Percentiles rank a stretch among this genome's conserved stretches.
phyloP scores from a whole-genome alignment of 2,329 filamentous ascomycete species.

The Verticillium nubilum region DNA sequence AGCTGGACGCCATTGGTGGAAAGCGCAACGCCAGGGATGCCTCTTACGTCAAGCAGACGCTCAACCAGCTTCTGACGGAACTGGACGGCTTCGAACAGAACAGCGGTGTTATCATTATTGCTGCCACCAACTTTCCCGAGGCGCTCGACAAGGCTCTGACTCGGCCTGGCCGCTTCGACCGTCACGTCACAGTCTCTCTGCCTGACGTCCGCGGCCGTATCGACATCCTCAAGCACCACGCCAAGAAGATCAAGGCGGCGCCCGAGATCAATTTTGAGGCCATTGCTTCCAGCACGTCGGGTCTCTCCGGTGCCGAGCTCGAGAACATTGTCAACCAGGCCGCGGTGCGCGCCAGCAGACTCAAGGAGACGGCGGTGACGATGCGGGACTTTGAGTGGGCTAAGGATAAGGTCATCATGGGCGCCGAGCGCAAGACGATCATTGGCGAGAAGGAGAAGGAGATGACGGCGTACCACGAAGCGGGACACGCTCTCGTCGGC shows the following conservation, averaged over 20 bases:
- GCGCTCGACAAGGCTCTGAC: slow-evolving; percentile 92
- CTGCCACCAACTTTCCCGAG: slow-evolving; percentile 93
- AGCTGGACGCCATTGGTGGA: slow-evolving; percentile 88
- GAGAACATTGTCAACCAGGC: slow-evolving; percentile 98
- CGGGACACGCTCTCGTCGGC: slow-evolving; percentile 86
- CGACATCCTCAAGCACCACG: slow-evolving; percentile 88
- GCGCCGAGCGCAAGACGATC: slow-evolving; percentile 81
- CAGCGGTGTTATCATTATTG: slow-evolving; percentile 91
- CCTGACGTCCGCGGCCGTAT: slow-evolving; percentile 92
- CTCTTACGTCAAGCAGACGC: slow-evolving; percentile 92
- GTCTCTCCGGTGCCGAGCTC: slow-evolving; percentile 90
- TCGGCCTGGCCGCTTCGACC: slow-evolving; percentile 94
- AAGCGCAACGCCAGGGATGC: slow-evolving; percentile 91
- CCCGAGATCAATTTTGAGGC: slow-evolving; percentile 77
- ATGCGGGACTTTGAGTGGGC: slow-evolving; percentile 91
- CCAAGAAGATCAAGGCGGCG: slow-evolving; percentile 80
- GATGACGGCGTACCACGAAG: slow-evolving; percentile 94
- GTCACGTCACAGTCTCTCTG: slow-evolving; percentile 80
- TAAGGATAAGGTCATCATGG: slow-evolving; percentile 97
- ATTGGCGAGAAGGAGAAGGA: slow-evolving; percentile 92
- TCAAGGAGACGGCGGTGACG: slow-evolving; percentile 69
- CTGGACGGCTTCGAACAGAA: slow-evolving; percentile 95
- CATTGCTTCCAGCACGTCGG: slow-evolving; percentile 81
- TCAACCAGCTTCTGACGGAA: slow-evolving; percentile 95
- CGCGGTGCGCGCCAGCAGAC: slow-evolving; percentile 87